Evolutionary conservation across 148 eudicot genomes (phyloP).

Genomic region (Polygonum maritimum): DNA sequence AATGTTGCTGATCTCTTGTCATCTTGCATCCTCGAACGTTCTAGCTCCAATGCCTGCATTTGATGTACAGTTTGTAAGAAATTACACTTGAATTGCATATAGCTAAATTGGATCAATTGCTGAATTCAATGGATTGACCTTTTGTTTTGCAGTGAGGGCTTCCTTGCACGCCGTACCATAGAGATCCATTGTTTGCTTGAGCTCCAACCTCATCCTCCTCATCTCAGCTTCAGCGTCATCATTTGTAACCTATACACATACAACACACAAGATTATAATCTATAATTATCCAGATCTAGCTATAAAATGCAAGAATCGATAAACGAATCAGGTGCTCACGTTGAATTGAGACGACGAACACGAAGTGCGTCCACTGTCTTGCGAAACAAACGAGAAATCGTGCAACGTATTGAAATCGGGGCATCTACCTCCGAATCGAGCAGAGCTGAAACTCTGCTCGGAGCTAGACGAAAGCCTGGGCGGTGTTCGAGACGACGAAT

Average conservation of each 20-base stretch:
- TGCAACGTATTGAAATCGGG: constrained; percentile 27
- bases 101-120: neutral
- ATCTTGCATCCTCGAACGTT: constrained; percentile 41
- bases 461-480: constrained; percentile 49
- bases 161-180: constrained; percentile 90
- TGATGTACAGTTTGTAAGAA: neutral
- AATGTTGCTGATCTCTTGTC: constrained; percentile 27
- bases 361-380: constrained; percentile 46
- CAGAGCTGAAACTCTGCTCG: constrained; percentile 42
- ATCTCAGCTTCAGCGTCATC: constrained; percentile 76
- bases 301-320: neutral
- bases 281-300: neutral
- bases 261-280: neutral
- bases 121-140: constrained; percentile 21
- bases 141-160: constrained; percentile 69
- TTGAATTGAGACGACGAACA: constrained; percentile 37
- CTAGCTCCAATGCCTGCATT: constrained; percentile 52
- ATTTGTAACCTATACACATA: constrained; percentile 17
- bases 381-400: constrained; percentile 44
- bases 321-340: constrained; percentile 21
- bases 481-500: constrained; percentile 26
- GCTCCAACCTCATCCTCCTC: constrained; percentile 78
- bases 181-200: constrained; percentile 78
- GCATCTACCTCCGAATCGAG: constrained; percentile 29
- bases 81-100: neutral